Conservation (phyloP, 2,329 filamentous ascomycete species). For the Zymoseptoria ardabiliae region DNA sequence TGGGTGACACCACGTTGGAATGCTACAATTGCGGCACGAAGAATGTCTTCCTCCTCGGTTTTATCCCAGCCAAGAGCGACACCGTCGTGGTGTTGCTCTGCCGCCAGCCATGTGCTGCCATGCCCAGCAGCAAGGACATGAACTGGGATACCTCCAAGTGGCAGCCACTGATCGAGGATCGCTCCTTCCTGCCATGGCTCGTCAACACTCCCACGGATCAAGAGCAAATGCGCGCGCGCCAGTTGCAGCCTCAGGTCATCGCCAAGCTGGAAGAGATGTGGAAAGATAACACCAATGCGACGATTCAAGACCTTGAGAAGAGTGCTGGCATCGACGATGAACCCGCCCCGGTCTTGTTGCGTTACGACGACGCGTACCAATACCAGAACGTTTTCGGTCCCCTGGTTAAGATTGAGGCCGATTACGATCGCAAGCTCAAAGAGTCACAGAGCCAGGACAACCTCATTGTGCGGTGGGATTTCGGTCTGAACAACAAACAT, state of each 20-base stretch:
- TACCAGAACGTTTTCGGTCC: constrained; percentile 99
- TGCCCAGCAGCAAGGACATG: constrained; percentile 96
- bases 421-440: constrained; percentile 98
- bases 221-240: constrained; percentile 89
- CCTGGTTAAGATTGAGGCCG: constrained; percentile 96
- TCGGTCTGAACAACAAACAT: constrained; percentile 94
- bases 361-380: constrained; percentile 95
- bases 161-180: constrained; percentile 95
- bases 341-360: constrained; percentile 80
- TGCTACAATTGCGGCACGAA: constrained; percentile 99
- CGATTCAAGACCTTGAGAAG: constrained; percentile 85
- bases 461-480: constrained; percentile 89
- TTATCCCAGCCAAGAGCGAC: constrained; percentile 97
- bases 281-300: constrained; percentile 89
- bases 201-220: constrained; percentile 83
- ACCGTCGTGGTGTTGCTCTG: constrained; percentile 95
- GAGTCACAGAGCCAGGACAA: constrained; percentile 96
- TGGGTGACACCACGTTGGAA: constrained; percentile 93
- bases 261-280: constrained; percentile 96
- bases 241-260: constrained; percentile 89
- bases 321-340: constrained; percentile 89
- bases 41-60: constrained; percentile 94
- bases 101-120: constrained; percentile 90
- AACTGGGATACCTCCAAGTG: constrained; percentile 98
- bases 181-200: constrained; percentile 90